Base-by-base conservation (phyloP, 768 basidiomycete species). In the Tubosaeta sp. region DNA sequence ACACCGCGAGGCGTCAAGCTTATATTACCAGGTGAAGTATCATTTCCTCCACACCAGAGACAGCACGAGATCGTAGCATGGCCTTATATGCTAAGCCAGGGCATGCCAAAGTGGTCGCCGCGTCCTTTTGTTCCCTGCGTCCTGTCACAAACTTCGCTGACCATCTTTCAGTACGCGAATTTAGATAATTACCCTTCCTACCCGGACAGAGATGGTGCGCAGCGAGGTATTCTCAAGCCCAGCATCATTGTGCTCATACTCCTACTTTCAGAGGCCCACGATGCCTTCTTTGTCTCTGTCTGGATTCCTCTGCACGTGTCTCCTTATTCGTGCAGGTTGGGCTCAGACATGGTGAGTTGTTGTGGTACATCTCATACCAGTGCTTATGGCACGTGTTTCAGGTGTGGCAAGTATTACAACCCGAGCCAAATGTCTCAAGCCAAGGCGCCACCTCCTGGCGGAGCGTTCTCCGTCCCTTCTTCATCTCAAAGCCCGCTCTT, bases 321-420 rank as follows among this genome's bases (percentile, higher is more conserved):
- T 63, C 16, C 45, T 65, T 34, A 35, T 58, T n/a, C 51, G 53
- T 50, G 46, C 47, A 19, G 47, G 42, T 10, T 46, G 13, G 13
- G 62, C 68, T 37, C 68, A 65, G 48, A 69, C 67, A 56, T 67
- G 66, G 66, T 67, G 25, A 10, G 67, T 48, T 14, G 13, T 58
- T 29, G 32, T 22, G 17, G 22, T 25, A 13, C 35, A 16, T 37
- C 32, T 13, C 8, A 12, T 0, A 16, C 9, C 19, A 2, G n/a
- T n/a, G 22, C 38, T 19, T 17, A 43, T 47, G n/a, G 43, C 52
- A 48, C 31, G 44, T 16, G 37, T 49, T 19, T 41, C 37, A 79
- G 65, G 65, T 66, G 80, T 53, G 75, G 74, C 35, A 83, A 83
- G 60, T 73, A 81, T 52, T 83, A 83, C 53, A 73, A 78, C 68